Evolutionary conservation across 768 basidiomycete genomes (phyloP).

Genomic region (Macrolepiota albuminosa): DNA sequence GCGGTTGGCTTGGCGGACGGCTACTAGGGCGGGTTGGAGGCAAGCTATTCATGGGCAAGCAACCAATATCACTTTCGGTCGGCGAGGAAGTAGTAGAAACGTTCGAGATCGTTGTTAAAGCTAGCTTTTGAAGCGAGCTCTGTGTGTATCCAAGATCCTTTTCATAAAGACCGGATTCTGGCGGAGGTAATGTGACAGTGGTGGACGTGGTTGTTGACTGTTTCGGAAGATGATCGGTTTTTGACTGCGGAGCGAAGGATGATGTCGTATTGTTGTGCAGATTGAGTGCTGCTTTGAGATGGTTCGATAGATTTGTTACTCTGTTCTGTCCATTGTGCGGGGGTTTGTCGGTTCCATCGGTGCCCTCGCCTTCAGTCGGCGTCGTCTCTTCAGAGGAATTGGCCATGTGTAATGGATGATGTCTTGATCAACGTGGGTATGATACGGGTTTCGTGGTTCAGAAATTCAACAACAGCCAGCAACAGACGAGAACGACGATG

Average conservation of each 20-base stretch:
- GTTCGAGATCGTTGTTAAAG: slow-evolving; percentile 28
- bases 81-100: slow-evolving; percentile 40
- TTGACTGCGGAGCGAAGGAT: slow-evolving; percentile 11
- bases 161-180: slow-evolving; percentile 40
- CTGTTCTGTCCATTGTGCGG: slow-evolving; percentile 29
- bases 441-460: slow-evolving; percentile 6
- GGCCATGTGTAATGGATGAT: slow-evolving; percentile 30
- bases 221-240: slow-evolving; percentile 5
- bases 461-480: slow-evolving; percentile 9
- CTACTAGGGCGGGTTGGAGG: slow-evolving; percentile 51
- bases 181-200: slow-evolving; percentile 46
- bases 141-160: slow-evolving; percentile 50
- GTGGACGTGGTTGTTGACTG: not conserved
- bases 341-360: slow-evolving; percentile 59
- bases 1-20: slow-evolving; percentile 47
- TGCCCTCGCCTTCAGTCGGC: slow-evolving; percentile 50
- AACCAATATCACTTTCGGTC: slow-evolving; percentile 54
- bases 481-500: slow-evolving; percentile 16
- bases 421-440: slow-evolving; percentile 14
- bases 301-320: slow-evolving; percentile 19
- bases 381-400: slow-evolving; percentile 46
- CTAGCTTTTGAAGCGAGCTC: slow-evolving; percentile 37
- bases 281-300: slow-evolving; percentile 21
- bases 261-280: slow-evolving; percentile 17
- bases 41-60: slow-evolving; percentile 45